phyloP scores from a whole-genome alignment of 1,284 basidiomycete species.

The Filobasidium uniguttulatum region DNA sequence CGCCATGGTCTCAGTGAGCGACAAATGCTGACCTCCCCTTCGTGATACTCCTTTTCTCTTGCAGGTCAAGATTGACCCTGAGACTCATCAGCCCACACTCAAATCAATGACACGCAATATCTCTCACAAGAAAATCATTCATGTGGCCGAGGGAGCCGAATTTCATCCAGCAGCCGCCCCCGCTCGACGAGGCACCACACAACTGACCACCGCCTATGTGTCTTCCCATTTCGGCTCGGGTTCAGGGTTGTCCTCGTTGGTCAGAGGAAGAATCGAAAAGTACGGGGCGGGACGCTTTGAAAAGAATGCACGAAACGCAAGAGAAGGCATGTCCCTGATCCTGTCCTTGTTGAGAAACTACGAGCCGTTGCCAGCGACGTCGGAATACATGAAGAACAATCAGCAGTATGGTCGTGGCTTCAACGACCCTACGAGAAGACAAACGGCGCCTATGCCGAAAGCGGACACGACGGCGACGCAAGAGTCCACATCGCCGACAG shows the following conservation, averaged over 20 bases:
- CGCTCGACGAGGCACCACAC: constrained; percentile 29
- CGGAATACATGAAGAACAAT: constrained; percentile 6
- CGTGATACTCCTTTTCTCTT: too few relatives aligned
- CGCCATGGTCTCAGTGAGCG: too few relatives aligned
- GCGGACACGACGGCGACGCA: background rate
- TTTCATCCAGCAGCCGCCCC: constrained; percentile 24
- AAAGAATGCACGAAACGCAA: constrained; percentile 31
- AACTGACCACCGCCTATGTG: constrained; percentile 34
- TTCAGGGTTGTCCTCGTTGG: constrained; percentile 24
- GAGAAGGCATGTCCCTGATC: constrained; percentile 37
- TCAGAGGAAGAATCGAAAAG: constrained; percentile 32
- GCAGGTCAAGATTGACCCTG: constrained; percentile 12
- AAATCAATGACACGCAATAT: constrained; percentile 30
- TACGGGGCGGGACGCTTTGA: constrained; percentile 35
- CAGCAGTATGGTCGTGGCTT: background rate
- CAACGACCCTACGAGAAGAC: background rate
- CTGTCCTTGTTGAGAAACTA: constrained; percentile 21
- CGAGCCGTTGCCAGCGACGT: constrained; percentile 11
- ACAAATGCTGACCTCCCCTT: too few relatives aligned
- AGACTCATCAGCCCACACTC: constrained; percentile 24
- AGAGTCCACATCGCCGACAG: background rate
- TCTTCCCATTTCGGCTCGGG: constrained; percentile 32
- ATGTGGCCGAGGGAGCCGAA: constrained; percentile 32
- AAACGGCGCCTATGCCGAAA: background rate
- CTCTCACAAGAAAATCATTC: constrained; percentile 36